These are phyloP conservation scores for Gnomoniopsis smithogilvyi DNA, from an alignment of 2,329 filamentous ascomycete species.

Conservation along the genomic window DNA sequence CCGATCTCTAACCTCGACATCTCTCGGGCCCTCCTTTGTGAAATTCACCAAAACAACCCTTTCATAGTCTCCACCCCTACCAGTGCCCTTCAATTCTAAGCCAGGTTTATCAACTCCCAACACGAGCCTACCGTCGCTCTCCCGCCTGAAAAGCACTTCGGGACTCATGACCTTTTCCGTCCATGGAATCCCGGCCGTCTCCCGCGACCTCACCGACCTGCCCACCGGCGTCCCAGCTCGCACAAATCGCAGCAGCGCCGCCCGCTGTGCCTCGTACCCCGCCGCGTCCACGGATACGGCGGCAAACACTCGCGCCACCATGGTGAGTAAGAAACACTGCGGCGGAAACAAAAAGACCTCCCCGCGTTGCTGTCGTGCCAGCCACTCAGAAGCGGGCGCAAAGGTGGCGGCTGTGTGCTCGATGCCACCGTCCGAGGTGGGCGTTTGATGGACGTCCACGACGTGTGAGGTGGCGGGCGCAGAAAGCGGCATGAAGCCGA, in stretches of 20 bases:
- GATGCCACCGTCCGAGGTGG: constrained; percentile 63
- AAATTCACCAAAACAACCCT: constrained; percentile 58
- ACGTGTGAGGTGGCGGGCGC: neutral
- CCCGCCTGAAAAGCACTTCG: constrained; percentile 40
- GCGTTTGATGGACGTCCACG: constrained; percentile 59
- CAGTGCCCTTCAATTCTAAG: constrained; percentile 46
- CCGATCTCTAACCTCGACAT: constrained; percentile 50
- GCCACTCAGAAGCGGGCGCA: constrained; percentile 66
- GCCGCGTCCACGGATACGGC: constrained; percentile 35
- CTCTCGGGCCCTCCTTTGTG: constrained; percentile 44
- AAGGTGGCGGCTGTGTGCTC: constrained; percentile 72
- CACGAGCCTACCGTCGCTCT: constrained; percentile 45
- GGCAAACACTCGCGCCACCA: constrained; percentile 53
- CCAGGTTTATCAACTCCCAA: constrained; percentile 58
- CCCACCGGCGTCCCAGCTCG: constrained; percentile 26
- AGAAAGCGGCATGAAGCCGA: constrained; percentile 75
- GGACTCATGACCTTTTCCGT: constrained; percentile 61
- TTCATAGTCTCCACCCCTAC: constrained; percentile 53
- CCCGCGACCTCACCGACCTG: constrained; percentile 30
- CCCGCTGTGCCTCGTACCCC: constrained; percentile 45
- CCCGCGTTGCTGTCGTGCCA: constrained; percentile 58
- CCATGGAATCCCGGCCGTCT: constrained; percentile 49
- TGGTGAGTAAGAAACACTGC: constrained; percentile 70
- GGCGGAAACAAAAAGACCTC: constrained; percentile 87
- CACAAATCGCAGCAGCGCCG: constrained; percentile 53